Evolutionary conservation across 257 asterid genomes (phyloP), one percentile per base, ranked within the genome.

Genomic region (Forsythia suspensa): DNA sequence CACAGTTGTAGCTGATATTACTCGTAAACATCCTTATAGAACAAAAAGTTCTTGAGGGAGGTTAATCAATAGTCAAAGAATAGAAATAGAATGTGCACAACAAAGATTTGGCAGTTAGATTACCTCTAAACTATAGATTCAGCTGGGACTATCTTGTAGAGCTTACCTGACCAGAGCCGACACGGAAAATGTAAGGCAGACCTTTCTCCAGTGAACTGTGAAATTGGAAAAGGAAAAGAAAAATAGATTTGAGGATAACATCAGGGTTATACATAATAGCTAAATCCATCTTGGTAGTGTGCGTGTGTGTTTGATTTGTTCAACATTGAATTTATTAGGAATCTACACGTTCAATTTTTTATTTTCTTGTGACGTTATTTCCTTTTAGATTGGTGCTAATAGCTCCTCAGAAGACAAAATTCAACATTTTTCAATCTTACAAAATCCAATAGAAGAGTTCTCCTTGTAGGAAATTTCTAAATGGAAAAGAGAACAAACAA

Each of bases 181-280:
- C 95, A 16, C 98, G 95, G 84, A 95, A 95, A 77, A 95, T 92
- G 77, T 93, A 95, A 46, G 78, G 84, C 83, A 72, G 96, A 3
- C 97, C 92, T 84, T 94, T 95, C 91, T 95, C 99, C 88, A 95
- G 84, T 63, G 99, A 95, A 86, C 99, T 95, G 85, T 52, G 74
- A 78, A 85, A 78, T 68, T 81, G 66, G 66, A 24, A 20, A 81
- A 74, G 29, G 39, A 34, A 41, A 72, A 48, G 63, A 59, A 66
- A 40, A 72, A n/a, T 11, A 72, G 66, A 44, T 72, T 57, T 57
- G 29, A 57, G 57, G 57, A 48, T 57, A n/a, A 20, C 24, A 6
- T 57, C 4, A 6, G 66, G 66, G 2, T 55, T 24, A 55, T 55
- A 55, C 2, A 55, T 18, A 55, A 57, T 7, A n/a, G 16, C 66